Percentiles rank a stretch among this genome's conserved stretches.
Evolutionary conservation across 1,284 basidiomycete genomes (phyloP).

Genomic region (Kwoniella shivajii): DNA sequence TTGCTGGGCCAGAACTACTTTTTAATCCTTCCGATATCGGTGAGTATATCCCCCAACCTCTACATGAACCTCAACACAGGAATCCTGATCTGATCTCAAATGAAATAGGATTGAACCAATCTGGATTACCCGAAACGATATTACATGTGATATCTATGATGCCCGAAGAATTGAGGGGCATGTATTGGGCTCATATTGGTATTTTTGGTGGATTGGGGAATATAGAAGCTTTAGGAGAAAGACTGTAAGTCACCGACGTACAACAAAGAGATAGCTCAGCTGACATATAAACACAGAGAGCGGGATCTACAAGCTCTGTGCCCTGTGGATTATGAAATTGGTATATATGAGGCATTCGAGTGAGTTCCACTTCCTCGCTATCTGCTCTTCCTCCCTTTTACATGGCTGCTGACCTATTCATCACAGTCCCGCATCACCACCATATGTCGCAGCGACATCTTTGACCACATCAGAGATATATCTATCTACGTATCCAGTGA

Average conservation of each 20-base stretch:
- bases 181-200: slow-evolving; percentile 93
- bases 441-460: slow-evolving; percentile 67
- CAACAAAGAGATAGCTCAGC: background rate
- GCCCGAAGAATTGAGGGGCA: slow-evolving; percentile 75
- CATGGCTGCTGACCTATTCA: too few species aligned
- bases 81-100: background rate
- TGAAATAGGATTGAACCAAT: slow-evolving; percentile 71
- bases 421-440: slow-evolving; percentile 74
- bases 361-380: slow-evolving; percentile 55
- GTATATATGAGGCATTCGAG: slow-evolving; percentile 71
- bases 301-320: slow-evolving; percentile 74
- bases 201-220: slow-evolving; percentile 80
- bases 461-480: slow-evolving; percentile 62
- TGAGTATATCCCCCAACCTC: slow-evolving; percentile 50
- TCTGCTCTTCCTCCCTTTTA: background rate
- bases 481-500: slow-evolving; percentile 63
- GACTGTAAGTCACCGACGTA: slow-evolving; percentile 61
- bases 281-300: slow-evolving; percentile 45
- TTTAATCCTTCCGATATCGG: slow-evolving; percentile 88
- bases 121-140: slow-evolving; percentile 74
- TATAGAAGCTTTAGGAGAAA: slow-evolving; percentile 70
- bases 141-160: slow-evolving; percentile 71
- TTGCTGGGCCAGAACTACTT: slow-evolving; percentile 82
- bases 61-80: background rate
- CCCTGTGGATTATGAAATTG: slow-evolving; percentile 72